Base-by-base conservation (phyloP, 2,329 filamentous ascomycete genomes). In the Fusarium poae region DNA sequence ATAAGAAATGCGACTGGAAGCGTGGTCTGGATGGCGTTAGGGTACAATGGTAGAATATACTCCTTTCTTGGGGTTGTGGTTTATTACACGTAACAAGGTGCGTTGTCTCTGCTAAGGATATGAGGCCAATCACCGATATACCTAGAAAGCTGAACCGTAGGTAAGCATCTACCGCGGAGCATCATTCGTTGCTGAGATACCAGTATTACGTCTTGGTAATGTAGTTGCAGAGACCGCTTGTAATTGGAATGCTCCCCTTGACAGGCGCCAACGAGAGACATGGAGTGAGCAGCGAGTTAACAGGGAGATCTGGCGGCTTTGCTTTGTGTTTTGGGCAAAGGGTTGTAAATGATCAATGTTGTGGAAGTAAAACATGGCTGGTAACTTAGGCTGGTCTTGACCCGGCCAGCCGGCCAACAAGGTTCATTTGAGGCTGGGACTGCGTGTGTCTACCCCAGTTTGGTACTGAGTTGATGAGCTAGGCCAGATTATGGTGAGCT, bases 11-110 rank as follows among this genome's bases (percentile, higher is more conserved):
- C 29, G 29, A 44, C 45, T 56, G 46, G 34, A 48, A 57, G 52
- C 18, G 60, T 29, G 65, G 42, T 51, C 29, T 56, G 34, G 43
- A 35, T 34, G 67, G 62, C 57, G 62, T 70, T 50, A 23, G 58
- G 39, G 20, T 55, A 20, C 46, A 29, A n/a, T 16, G 21, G 25
- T 62, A 42, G 30, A 44, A 44, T 23, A 29, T n/a, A 25, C 15
- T 46, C 21, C 16, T 62, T 43, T 53, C 18, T 21, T 29, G 21
- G 46, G 30, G 27, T 50, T 40, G 37, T 27, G 20, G 12, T 25
- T 39, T 32, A n/a, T 39, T 20, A n/a, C 12, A n/a, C 12, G 13
- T 42, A 21, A 13, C 37, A 21, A 39, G 15, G 21, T 23, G 39
- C 8, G 11, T 23, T 23, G 21, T 42, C 20, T 10, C 21, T 23